These are phyloP conservation scores for Stagonosporopsis tanaceti DNA, from an alignment of 2,329 filamentous ascomycete genomes.

Conservation along the genomic window DNA sequence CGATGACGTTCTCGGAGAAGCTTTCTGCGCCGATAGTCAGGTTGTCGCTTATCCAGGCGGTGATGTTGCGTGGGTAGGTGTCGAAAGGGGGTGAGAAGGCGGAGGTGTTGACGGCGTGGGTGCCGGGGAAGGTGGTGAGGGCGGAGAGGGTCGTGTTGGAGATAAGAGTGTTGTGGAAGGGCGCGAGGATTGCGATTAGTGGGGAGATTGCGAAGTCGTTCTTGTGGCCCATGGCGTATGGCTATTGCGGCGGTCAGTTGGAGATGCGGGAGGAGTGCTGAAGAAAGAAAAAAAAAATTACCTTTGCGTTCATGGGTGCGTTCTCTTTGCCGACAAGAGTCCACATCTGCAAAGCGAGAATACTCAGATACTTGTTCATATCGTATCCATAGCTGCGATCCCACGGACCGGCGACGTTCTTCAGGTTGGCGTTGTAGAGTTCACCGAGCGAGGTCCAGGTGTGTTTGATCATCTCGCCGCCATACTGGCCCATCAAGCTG, in stretches of 20 bases:
- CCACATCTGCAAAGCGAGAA: conserved; percentile 68
- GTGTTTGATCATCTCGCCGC: conserved; percentile 59
- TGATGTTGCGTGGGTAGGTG: conserved; percentile 64
- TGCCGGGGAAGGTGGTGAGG: conserved; percentile 60
- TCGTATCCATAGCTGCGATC: conserved; percentile 70
- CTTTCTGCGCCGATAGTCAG: conserved; percentile 69
- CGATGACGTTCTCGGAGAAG: conserved; percentile 64
- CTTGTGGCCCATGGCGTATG: conserved; percentile 65
- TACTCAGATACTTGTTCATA: conserved; percentile 68
- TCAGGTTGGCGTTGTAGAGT: conserved; percentile 66
- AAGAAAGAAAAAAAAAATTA: no score
- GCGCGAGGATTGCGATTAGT: conserved; percentile 63
- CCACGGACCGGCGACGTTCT: conserved; percentile 71
- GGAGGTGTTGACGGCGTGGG: conserved; percentile 61
- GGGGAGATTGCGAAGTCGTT: conserved; percentile 67
- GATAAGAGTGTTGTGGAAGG: conserved; percentile 59
- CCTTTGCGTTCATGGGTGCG: conserved; percentile 46
- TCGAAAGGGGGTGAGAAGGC: conserved; percentile 68
- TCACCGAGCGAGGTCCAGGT: conserved; percentile 62
- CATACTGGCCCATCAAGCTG: conserved; percentile 63
- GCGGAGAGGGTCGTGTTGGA: conserved; percentile 49
- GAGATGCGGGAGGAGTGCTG: background rate
- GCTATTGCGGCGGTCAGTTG: conserved; percentile 39
- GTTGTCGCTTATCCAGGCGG: conserved; percentile 64
- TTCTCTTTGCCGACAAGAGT: conserved; percentile 60